A percentile compares a stretch with the other conserved stretches of the same genome.
Conservation (phyloP, 495 filamentous ascomycete species). For the Bacidia rubella region DNA sequence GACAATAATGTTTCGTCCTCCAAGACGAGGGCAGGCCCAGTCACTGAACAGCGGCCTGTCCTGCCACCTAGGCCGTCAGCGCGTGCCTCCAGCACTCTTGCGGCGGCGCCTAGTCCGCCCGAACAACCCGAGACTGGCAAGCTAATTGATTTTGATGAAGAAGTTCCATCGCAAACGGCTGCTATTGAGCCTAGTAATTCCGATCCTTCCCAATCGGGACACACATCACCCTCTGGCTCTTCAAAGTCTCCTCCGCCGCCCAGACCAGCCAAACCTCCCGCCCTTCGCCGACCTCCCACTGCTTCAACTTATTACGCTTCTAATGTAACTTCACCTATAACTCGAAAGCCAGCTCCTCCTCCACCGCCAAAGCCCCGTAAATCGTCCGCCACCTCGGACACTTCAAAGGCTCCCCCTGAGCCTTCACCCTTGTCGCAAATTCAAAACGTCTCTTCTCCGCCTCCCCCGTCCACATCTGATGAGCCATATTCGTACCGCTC, state of each 20-base stretch:
- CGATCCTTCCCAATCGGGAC: conserved; percentile 16
- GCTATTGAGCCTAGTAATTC: conserved; percentile 24
- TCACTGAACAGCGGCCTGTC: conserved; percentile 17
- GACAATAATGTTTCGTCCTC: conserved; percentile 7
- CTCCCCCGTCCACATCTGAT: conserved; percentile 7
- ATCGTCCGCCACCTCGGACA: conserved; percentile 15
- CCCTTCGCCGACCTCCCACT: conserved; percentile 15
- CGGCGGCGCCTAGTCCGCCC: conserved; percentile 15
- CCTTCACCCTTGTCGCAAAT: conserved; percentile 21
- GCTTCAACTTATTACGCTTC: conserved; percentile 4
- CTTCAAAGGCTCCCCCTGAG: conserved; percentile 10
- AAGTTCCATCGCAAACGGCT: conserved; percentile 25
- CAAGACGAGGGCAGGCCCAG: conserved; percentile 13
- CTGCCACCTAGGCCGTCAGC: conserved; percentile 21
- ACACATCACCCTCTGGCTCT: conserved; percentile 3
- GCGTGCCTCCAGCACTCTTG: conserved; percentile 3
- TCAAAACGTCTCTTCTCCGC: conserved; percentile 20
- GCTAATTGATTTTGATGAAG: conserved; percentile 52
- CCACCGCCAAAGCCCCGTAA: conserved; percentile 29
- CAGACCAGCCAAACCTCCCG: conserved; percentile 50
- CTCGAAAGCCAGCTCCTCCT: conserved; percentile 33
- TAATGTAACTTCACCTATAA: conserved; percentile 24
- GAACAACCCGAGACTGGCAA: conserved; percentile 36
- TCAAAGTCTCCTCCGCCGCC: conserved; percentile 34
- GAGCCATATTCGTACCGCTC: conserved; percentile 22